Evolutionary conservation across 2,329 filamentous ascomycete species (phyloP).

Genomic region (Alternaria hordeiaustralica): DNA sequence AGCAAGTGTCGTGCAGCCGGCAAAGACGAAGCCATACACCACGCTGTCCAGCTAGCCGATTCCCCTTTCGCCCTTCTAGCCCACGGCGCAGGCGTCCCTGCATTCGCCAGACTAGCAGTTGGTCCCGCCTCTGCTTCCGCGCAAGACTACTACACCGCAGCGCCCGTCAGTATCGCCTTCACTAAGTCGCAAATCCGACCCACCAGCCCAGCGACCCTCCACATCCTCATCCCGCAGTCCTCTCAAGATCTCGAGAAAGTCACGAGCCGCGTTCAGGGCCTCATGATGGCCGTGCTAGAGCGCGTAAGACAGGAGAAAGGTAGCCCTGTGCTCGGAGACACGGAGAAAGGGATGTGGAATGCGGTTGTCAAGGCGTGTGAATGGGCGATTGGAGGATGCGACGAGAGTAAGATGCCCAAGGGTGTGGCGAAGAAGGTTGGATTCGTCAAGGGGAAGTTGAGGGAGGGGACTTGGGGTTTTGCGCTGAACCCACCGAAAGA

Average conservation of each 20-base stretch:
- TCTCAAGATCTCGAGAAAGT: slow-evolving; percentile 23
- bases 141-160: slow-evolving; percentile 23
- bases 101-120: slow-evolving; percentile 35
- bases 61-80: slow-evolving; percentile 28
- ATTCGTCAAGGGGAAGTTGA: slow-evolving; percentile 33
- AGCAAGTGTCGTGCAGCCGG: slow-evolving; percentile 24
- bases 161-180: slow-evolving; percentile 32
- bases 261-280: slow-evolving; percentile 34
- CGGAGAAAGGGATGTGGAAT: slow-evolving; percentile 32
- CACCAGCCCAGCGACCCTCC: slow-evolving; percentile 20
- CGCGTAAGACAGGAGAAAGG: slow-evolving; percentile 31
- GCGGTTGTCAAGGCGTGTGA: slow-evolving; percentile 29
- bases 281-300: slow-evolving; percentile 42
- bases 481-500: slow-evolving; percentile 7
- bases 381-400: slow-evolving; percentile 33
- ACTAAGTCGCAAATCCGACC: slow-evolving; percentile 18
- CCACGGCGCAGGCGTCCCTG: slow-evolving; percentile 13
- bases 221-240: slow-evolving; percentile 28
- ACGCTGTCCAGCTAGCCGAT: slow-evolving; percentile 36
- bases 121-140: slow-evolving; percentile 26
- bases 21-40: slow-evolving; percentile 28
- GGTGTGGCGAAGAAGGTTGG: slow-evolving; percentile 33
- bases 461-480: slow-evolving; percentile 31
- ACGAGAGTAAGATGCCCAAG: slow-evolving; percentile 33
- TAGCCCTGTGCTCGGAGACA: slow-evolving; percentile 19